These are phyloP conservation scores for Plasmodium ovale DNA, from an alignment of 169 alveolate genomes.

Conservation along the genomic window DNA sequence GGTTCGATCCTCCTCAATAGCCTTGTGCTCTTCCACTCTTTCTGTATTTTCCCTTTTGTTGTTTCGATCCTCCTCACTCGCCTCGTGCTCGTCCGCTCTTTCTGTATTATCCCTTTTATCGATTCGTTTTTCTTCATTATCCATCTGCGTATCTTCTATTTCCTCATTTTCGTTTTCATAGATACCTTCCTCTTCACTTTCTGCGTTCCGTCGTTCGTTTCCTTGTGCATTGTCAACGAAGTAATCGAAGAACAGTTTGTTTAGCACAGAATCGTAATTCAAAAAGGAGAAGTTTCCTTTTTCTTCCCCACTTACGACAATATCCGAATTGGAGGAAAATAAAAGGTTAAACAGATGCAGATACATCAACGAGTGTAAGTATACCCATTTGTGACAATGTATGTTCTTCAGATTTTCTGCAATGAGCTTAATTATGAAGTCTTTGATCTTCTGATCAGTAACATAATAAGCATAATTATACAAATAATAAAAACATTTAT, in stretches of 20 bases:
- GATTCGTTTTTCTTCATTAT: background rate
- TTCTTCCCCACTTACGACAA: background rate
- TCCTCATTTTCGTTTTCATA: background rate
- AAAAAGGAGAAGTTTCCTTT: slow-evolving; percentile 28
- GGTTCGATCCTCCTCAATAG: background rate
- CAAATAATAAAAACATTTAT: slow-evolving; percentile 46
- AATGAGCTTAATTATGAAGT: slow-evolving; percentile 39
- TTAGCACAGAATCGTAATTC: slow-evolving; percentile 43
- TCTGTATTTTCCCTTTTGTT: background rate
- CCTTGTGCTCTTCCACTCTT: background rate
- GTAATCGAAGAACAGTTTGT: slow-evolving; percentile 54
- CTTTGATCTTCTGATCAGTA: slow-evolving; percentile 58
- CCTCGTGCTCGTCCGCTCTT: background rate
- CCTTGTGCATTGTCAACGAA: background rate
- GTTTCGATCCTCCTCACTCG: background rate
- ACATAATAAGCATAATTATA: slow-evolving; percentile 53
- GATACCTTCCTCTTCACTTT: background rate
- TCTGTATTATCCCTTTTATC: background rate
- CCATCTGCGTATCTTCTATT: background rate
- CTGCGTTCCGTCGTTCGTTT: background rate
- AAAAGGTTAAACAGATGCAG: slow-evolving; percentile 49
- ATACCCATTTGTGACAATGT: slow-evolving; percentile 30
- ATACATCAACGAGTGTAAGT: slow-evolving; percentile 46
- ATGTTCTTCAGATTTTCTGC: slow-evolving; percentile 53
- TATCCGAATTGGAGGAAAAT: slow-evolving; percentile 4